Evolutionary conservation across 2,329 filamentous ascomycete genomes (phyloP).

Genomic region (Cladosporium sp.): DNA sequence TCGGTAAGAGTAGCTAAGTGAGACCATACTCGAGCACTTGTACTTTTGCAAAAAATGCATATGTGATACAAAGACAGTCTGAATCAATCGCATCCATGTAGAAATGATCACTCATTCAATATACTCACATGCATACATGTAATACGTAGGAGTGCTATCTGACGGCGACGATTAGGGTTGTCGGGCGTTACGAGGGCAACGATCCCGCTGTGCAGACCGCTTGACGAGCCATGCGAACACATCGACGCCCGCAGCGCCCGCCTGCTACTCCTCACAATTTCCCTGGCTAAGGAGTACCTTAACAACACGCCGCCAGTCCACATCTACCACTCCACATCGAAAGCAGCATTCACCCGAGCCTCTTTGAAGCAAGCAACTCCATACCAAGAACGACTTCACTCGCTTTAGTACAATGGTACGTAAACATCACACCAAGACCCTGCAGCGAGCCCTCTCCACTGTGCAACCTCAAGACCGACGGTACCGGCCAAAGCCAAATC

Average conservation of each 20-base stretch:
- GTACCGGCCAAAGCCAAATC: slow-evolving; percentile 14
- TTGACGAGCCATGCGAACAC: slow-evolving; percentile 8
- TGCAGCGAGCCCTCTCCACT: slow-evolving; percentile 13
- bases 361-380: background rate
- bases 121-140: background rate
- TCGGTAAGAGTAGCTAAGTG: background rate
- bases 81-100: too few relatives aligned
- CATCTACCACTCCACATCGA: slow-evolving; percentile 1
- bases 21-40: background rate
- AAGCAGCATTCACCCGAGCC: background rate
- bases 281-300: background rate
- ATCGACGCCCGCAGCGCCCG: slow-evolving; percentile 4
- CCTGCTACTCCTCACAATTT: slow-evolving; percentile 2
- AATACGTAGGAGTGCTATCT: background rate
- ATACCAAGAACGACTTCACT: background rate
- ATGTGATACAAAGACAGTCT: background rate
- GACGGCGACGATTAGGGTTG: background rate
- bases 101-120: background rate
- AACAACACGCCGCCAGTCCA: slow-evolving; percentile 3
- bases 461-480: slow-evolving; percentile 13
- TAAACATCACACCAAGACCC: slow-evolving; percentile 16
- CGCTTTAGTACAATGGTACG: slow-evolving; percentile 16
- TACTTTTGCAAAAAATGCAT: background rate
- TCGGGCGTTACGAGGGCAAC: slow-evolving; percentile 12
- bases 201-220: slow-evolving; percentile 10